These are phyloP conservation scores for Pinus albicaulis DNA, from an alignment of 75 land plant species.

Conservation along the genomic window DNA sequence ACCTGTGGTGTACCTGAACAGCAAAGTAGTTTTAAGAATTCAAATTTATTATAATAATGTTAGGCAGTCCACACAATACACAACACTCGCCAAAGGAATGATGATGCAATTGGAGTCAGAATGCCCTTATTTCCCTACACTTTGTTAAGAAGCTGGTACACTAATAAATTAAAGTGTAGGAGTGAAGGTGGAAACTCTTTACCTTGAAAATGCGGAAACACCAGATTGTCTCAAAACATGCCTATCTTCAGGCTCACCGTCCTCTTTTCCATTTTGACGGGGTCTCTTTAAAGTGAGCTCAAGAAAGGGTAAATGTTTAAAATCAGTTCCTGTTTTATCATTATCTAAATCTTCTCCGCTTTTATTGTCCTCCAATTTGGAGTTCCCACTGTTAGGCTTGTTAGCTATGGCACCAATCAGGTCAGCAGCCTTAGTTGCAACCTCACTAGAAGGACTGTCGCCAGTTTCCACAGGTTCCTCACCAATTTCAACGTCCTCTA, in stretches of 20 bases:
- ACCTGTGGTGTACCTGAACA: constrained; percentile 35
- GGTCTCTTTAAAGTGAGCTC: constrained; percentile 66
- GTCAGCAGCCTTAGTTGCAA: constrained; percentile 11
- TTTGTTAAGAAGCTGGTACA: background rate
- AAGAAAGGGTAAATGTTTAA: constrained; percentile 39
- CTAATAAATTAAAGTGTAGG: background rate
- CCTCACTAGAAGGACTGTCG: constrained; percentile 12
- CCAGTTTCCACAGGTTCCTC: constrained; percentile 10
- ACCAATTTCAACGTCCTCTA: constrained; percentile 9
- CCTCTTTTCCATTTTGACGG: constrained; percentile 25
- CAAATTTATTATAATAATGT: background rate
- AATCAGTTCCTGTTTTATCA: constrained; percentile 21
- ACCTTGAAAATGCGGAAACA: constrained; percentile 87
- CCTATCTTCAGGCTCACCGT: constrained; percentile 34
- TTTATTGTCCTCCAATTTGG: constrained; percentile 7
- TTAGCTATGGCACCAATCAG: constrained; percentile 13
- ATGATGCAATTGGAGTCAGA: background rate
- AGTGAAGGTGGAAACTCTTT: background rate
- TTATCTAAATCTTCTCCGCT: constrained; percentile 6
- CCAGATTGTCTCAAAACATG: constrained; percentile 70
- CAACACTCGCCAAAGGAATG: background rate
- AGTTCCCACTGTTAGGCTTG: background rate
- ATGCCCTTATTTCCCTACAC: background rate
- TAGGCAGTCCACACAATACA: background rate
- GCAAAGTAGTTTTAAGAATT: background rate